A percentile compares a stretch with the other conserved stretches of the same genome.
phyloP scores from a whole-genome alignment of 192 early-diverging fungal genomes.

The Tieghemiomyces parasiticus region DNA sequence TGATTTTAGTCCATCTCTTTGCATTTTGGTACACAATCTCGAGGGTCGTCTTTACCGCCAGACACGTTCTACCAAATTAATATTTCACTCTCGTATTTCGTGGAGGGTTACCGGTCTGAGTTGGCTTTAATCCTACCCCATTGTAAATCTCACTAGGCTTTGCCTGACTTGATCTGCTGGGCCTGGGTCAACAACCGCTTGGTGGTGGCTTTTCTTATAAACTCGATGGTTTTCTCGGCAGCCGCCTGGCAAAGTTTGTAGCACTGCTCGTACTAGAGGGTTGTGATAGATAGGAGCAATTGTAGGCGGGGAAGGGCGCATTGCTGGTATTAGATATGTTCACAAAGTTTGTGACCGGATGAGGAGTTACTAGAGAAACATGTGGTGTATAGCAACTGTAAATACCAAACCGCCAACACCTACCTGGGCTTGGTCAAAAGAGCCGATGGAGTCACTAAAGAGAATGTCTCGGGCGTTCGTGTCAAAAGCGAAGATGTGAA shows the following conservation, averaged over 20 bases:
- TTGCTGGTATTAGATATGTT: slow-evolving; percentile 15
- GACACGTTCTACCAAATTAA: no score
- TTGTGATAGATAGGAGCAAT: background rate
- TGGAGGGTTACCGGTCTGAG: no score
- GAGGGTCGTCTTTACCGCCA: no score
- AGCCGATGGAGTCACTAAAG: slow-evolving; percentile 56
- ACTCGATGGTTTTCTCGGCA: slow-evolving; percentile 30
- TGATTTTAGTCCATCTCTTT: no score
- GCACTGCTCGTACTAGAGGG: slow-evolving; percentile 22
- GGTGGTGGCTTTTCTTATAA: slow-evolving; percentile 48
- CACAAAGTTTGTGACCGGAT: background rate
- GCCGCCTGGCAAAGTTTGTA: slow-evolving; percentile 21
- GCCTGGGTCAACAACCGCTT: slow-evolving; percentile 38
- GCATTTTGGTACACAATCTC: no score
- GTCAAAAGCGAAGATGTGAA: slow-evolving; percentile 78
- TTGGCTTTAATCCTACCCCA: no score
- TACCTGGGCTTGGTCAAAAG: slow-evolving; percentile 53
- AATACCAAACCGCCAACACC: no score
- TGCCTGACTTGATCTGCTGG: slow-evolving; percentile 27
- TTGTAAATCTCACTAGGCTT: no score
- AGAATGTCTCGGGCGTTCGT: slow-evolving; percentile 28
- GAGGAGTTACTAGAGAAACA: no score
- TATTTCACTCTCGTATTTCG: no score
- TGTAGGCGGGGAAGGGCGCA: slow-evolving; percentile 21
- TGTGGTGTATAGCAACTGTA: no score